Conservation (phyloP, 2,329 filamentous ascomycete species). For the Exophiala mesophila region DNA sequence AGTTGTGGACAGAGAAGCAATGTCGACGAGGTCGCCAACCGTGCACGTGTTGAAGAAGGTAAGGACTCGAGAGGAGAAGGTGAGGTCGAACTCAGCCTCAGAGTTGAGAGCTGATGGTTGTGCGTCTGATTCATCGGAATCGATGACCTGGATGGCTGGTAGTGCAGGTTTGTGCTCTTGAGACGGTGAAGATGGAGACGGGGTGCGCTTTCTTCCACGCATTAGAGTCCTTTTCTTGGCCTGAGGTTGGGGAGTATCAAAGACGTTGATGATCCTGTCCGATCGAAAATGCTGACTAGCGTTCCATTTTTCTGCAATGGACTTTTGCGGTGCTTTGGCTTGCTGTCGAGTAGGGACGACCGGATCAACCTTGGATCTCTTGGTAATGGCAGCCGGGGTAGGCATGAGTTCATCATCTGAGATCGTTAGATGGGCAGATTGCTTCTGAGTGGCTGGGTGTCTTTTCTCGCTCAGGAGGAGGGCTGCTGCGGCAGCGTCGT, state of each 20-base stretch:
- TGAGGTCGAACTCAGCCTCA: conserved; percentile 33
- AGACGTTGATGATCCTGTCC: conserved; percentile 21
- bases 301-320: conserved; percentile 57
- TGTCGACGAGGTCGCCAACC: conserved; percentile 70
- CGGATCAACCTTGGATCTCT: conserved; percentile 37
- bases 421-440: conserved; percentile 29
- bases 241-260: conserved; percentile 25
- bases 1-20: conserved; percentile 68
- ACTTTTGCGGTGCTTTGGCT: conserved; percentile 50
- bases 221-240: conserved; percentile 41
- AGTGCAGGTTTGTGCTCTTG: conserved; percentile 21
- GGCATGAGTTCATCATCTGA: conserved; percentile 42
- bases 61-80: conserved; percentile 56
- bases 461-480: conserved; percentile 35
- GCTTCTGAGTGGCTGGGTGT: conserved; percentile 16
- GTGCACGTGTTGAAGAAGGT: conserved; percentile 79
- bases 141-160: conserved; percentile 25
- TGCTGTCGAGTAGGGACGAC: conserved; percentile 34
- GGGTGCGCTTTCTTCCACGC: conserved; percentile 43
- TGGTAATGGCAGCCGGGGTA: conserved; percentile 26
- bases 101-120: conserved; percentile 35
- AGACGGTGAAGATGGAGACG: conserved; percentile 27
- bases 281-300: conserved; percentile 39
- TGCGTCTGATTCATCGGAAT: conserved; percentile 43
- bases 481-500: conserved; percentile 50